A percentile compares a stretch with the other conserved stretches of the same genome.
These are phyloP conservation scores for Boletus huronensis DNA, from an alignment of 768 basidiomycete species.

Conservation along the genomic window DNA sequence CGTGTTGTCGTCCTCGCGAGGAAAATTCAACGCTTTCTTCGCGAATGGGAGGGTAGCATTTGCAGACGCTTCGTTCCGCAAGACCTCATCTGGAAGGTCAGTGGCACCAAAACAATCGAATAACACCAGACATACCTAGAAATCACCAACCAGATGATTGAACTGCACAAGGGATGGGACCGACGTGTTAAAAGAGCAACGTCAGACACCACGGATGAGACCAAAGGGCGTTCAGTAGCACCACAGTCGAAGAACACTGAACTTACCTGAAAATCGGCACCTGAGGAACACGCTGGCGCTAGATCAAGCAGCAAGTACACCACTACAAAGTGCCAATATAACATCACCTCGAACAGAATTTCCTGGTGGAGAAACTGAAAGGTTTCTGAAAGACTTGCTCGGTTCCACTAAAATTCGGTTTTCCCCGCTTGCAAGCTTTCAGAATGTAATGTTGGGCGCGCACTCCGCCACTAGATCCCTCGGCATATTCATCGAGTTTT, in stretches of 20 bases:
- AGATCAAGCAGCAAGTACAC: not conserved
- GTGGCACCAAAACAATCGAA: too few relatives aligned
- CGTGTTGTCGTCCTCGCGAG: not conserved
- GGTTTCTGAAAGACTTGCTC: not conserved
- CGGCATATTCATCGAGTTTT: not conserved
- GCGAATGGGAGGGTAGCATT: slow-evolving; percentile 43
- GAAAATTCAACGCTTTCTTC: slow-evolving; percentile 19
- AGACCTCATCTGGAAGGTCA: slow-evolving; percentile 25
- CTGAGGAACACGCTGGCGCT: too few relatives aligned
- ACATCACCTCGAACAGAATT: not conserved
- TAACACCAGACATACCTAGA: not conserved
- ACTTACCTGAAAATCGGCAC: not conserved
- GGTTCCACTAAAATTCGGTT: not conserved
- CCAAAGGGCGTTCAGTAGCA: not conserved
- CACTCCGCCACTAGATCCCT: not conserved
- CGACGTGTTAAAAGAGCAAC: not conserved
- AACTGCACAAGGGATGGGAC: not conserved
- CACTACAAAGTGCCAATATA: not conserved
- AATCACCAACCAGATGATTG: not conserved
- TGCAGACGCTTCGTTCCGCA: slow-evolving; percentile 28
- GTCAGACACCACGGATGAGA: not conserved
- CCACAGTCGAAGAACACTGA: not conserved
- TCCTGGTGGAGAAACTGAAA: not conserved
- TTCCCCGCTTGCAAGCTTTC: not conserved
- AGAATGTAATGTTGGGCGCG: not conserved